These are phyloP conservation scores for Murraya paniculata DNA, from an alignment of 345 rosid genomes.

Conservation along the genomic window DNA sequence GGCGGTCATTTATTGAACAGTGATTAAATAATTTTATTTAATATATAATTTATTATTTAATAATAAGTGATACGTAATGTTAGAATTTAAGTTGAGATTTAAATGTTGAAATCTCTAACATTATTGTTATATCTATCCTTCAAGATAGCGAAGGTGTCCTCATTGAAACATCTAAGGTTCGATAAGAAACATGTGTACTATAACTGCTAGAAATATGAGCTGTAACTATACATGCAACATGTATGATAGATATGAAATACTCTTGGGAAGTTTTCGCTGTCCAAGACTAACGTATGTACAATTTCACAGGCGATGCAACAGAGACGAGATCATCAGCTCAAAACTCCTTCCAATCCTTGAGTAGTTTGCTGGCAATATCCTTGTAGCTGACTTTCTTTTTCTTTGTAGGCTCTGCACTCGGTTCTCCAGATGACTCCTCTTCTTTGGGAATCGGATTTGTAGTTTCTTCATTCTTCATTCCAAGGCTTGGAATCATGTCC, in stretches of 20 bases:
- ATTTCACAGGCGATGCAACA: neutral
- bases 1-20: no score
- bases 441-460: slow-evolving; percentile 12
- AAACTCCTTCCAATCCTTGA: slow-evolving; percentile 50
- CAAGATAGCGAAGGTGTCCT: no score
- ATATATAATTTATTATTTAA: no score
- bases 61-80: no score
- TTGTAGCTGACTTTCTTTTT: slow-evolving; percentile 90
- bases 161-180: no score
- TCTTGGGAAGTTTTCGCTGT: neutral
- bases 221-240: neutral
- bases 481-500: slow-evolving; percentile 83
- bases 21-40: no score
- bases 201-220: neutral
- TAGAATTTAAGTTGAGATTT: no score
- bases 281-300: neutral
- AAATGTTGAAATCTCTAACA: no score
- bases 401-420: slow-evolving; percentile 33
- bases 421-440: slow-evolving; percentile 22
- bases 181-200: neutral
- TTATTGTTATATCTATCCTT: no score
- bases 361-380: slow-evolving; percentile 64
- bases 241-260: neutral
- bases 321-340: neutral
- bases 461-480: slow-evolving; percentile 36